These are phyloP conservation scores for Brassica juncea DNA, from an alignment of 345 rosid genomes.

Conservation along the genomic window DNA sequence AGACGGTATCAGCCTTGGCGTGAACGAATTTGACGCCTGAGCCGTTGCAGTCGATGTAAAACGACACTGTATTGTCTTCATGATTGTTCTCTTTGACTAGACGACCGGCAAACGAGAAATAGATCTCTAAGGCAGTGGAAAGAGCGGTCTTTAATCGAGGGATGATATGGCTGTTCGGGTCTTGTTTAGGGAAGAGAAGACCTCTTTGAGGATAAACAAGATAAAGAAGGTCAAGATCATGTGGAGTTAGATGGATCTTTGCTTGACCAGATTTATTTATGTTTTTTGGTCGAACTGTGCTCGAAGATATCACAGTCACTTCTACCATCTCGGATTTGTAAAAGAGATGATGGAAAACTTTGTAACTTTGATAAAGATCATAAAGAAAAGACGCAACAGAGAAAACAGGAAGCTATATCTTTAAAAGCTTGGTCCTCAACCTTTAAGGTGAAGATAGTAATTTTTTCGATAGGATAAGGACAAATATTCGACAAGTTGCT, in stretches of 20 bases:
- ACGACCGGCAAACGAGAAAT: conserved; percentile 32
- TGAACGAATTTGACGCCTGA: conserved; percentile 41
- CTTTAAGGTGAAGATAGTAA: not conserved
- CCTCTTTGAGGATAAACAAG: conserved; percentile 36
- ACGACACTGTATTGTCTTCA: conserved; percentile 18
- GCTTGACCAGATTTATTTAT: not conserved
- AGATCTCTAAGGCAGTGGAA: conserved; percentile 6
- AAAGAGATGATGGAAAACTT: not conserved
- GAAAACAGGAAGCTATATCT: not conserved
- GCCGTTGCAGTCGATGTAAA: conserved; percentile 25
- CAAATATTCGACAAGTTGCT: not conserved
- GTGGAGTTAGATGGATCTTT: conserved; percentile 37
- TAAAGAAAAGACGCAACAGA: not conserved
- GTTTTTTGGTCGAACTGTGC: conserved; percentile 11
- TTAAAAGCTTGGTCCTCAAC: not conserved
- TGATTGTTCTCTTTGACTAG: conserved; percentile 27
- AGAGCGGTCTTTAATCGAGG: conserved; percentile 21
- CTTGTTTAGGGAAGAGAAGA: conserved; percentile 36
- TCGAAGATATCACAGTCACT: conserved; percentile 21
- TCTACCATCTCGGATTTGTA: conserved; percentile 5
- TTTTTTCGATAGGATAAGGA: not conserved
- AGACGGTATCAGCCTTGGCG: conserved; percentile 38
- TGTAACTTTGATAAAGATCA: not conserved
- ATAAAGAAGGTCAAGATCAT: conserved; percentile 29
- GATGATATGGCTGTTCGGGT: not conserved